Evolutionary conservation across 352 stramenopile species (phyloP).

Genomic region (Lagenidium giganteum): DNA sequence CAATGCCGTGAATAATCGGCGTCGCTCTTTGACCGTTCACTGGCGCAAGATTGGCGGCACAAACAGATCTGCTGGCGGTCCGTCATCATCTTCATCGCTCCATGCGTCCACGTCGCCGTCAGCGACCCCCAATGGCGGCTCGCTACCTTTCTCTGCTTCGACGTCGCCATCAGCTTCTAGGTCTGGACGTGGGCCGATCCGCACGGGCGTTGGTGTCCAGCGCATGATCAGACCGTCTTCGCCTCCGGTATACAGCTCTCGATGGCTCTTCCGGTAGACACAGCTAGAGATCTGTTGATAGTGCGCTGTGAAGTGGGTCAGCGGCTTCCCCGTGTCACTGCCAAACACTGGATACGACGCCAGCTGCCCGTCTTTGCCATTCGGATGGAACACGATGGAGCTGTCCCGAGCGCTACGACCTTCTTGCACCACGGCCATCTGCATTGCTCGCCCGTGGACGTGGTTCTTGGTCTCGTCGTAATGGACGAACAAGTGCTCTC

Average conservation of each 20-base stretch:
- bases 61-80: slow-evolving; percentile 23
- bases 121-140: slow-evolving; percentile 2
- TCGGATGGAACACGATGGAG: slow-evolving; percentile 60
- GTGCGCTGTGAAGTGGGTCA: slow-evolving; percentile 37
- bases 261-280: slow-evolving; percentile 41
- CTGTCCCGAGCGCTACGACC: slow-evolving; percentile 31
- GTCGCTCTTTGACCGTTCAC: slow-evolving; percentile 15
- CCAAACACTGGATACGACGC: slow-evolving; percentile 47
- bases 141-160: background rate
- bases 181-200: slow-evolving; percentile 19
- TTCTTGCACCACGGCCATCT: slow-evolving; percentile 63
- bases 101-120: slow-evolving; percentile 34
- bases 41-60: slow-evolving; percentile 60
- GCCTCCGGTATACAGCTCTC: slow-evolving; percentile 55
- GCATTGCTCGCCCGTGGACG: slow-evolving; percentile 30
- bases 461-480: slow-evolving; percentile 36
- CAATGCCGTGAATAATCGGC: too few relatives aligned
- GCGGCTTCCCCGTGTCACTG: slow-evolving; percentile 25
- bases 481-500: slow-evolving; percentile 67
- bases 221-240: slow-evolving; percentile 71
- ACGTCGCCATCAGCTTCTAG: slow-evolving; percentile 1
- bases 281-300: slow-evolving; percentile 59
- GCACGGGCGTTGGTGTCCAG: slow-evolving; percentile 35
- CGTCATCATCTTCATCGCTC: slow-evolving; percentile 46
- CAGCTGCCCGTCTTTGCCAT: slow-evolving; percentile 42